Base-by-base conservation (phyloP, 306 rosid genomes). In the Comarum palustre region DNA sequence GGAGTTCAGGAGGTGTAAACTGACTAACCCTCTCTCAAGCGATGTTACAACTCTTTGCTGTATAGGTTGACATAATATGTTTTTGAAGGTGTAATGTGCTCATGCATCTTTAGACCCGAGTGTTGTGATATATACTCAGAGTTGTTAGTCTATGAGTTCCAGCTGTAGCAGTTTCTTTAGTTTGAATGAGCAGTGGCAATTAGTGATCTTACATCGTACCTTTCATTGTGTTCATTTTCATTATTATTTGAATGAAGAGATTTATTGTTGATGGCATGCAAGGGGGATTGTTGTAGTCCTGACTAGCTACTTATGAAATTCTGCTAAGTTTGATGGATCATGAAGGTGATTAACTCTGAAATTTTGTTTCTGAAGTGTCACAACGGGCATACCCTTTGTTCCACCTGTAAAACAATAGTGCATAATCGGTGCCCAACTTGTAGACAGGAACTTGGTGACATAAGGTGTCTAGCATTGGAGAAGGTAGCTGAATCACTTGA, bases 361-460 rank as follows among this genome's bases (percentile, higher is more conserved):
- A 22, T 8, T 14, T 52, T 62, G 59, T 29, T 62, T 68, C 38
- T 87, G 88, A 88, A 89, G 96, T 89, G 96, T 66, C 96, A 80
- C 80, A 87, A 89, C 20, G 96, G 96, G 24, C 96, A 89, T 63
- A 89, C 96, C 71, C 92, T 89, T 47, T 89, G 96, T 58, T 89
- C 92, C 41, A 82, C 91, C 31, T 89, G 96, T 75, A 89, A 89
- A 86, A 82, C 87, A 59, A 87, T 85, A 79, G 94, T 89, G n/a
- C 96, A 89, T 79, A 89, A 85, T 69, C 79, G 96, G 45, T 89
- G 96, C 73, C 96, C 96, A 42, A 89, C 96, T 69, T 89, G 96
- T 74, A 82, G 91, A 62, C 88, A 83, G 73, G 92, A 89, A 51
- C 90, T 89, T 4, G 96, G 96, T n/a, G 92, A 89, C 79, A 89